Conservation (phyloP, 441 rosid genomes). For the Corymbia citriodora region DNA sequence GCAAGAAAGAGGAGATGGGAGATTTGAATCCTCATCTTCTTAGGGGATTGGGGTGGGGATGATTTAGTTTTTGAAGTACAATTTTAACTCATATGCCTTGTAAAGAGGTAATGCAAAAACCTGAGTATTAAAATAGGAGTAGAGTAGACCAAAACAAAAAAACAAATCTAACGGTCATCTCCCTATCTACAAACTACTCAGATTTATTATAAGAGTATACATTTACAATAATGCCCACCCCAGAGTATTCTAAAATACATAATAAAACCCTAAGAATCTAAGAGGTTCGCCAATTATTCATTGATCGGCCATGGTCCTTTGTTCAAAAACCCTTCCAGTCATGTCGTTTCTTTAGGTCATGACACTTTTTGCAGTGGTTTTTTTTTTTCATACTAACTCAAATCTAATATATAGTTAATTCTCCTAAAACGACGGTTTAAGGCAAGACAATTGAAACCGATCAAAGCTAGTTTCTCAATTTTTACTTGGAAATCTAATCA, state of each 20-base stretch:
- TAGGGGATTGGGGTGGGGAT: no score
- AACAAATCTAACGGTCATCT: no score
- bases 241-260: no score
- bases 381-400: neutral
- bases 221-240: neutral
- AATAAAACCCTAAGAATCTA: neutral
- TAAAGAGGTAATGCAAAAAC: no score
- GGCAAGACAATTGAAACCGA: neutral
- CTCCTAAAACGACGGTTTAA: neutral
- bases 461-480: neutral
- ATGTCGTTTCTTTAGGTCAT: neutral
- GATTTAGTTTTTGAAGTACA: no score
- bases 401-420: neutral
- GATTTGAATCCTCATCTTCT: no score
- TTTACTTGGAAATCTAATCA: neutral
- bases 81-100: no score
- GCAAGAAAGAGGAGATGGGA: no score
- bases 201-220: neutral
- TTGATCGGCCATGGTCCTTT: neutral
- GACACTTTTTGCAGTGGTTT: neutral
- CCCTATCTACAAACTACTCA: neutral
- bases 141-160: no score
- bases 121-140: no score
- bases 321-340: neutral
- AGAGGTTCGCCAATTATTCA: neutral